Evolutionary conservation across 352 stramenopile species (phyloP), one percentile per base, ranked within the genome.

Genomic region (Phytophthora sojae): DNA sequence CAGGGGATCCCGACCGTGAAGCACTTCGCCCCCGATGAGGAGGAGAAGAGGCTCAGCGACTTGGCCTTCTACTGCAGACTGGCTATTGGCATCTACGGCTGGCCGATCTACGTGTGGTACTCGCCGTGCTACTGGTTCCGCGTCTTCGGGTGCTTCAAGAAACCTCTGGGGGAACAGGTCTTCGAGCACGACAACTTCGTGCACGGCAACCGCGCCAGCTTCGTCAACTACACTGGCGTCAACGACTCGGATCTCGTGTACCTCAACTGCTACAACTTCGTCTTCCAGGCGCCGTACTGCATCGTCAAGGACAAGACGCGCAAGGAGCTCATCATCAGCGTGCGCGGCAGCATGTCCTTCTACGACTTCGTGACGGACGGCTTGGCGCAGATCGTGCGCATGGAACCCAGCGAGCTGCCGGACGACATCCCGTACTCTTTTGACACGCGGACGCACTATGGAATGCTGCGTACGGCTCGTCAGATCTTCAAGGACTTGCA

Each of bases 281-380:
- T 94, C 26, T 94, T 93, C 69, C 81, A 89, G 59, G 76, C 83
- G 50, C 87, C 87, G 44, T 93, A 92, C 63, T 88, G 80, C 49
- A 91, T 93, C 56, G 84, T 92, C 60, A 89, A 88, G 60, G 85
- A 94, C 77, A 65, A 75, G 45, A 53, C 67, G 17, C 83, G 83
- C 47, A 79, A 77, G 49, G 80, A 93, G 65, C 76, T 94, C 74
- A 90, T 94, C 70, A 86, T 94, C 58, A 85, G 78, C 63, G 79
- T 93, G 37, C 87, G 87, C 19, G 87, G 85, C n/a, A 90, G 79
- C 53, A 79, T 94, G 62, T 91, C 82, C 32, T 94, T 92, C 61
- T 90, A 93, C 66, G 85, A 94, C 67, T 91, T 92, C 67, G 74
- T 92, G 47, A 94, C 87, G 21, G 85, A 94, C 61, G 82, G 81